These are phyloP conservation scores for Vitis rupestris DNA, from an alignment of 164 flowering plant genomes.

Conservation along the genomic window DNA sequence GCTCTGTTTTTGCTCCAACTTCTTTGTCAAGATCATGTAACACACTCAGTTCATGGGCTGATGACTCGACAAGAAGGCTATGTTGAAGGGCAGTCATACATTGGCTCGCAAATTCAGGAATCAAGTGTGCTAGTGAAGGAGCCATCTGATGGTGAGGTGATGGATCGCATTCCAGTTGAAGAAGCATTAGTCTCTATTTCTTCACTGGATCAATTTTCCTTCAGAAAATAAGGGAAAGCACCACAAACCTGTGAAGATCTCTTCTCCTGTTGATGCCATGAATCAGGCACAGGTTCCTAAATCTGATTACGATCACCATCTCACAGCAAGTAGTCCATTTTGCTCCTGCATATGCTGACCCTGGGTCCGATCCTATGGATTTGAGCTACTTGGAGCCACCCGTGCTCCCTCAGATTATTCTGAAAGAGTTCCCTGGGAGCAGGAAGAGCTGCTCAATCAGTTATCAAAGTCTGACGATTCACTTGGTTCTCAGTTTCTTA, in stretches of 20 bases:
- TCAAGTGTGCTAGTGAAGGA: conserved; percentile 11
- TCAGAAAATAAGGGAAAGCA: no score
- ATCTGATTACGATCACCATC: no score
- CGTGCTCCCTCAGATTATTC: conserved; percentile 31
- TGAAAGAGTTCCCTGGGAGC: conserved; percentile 42
- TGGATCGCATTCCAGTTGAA: no score
- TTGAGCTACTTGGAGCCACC: conserved; percentile 26
- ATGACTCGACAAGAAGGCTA: conserved; percentile 18
- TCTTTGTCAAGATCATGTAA: no score
- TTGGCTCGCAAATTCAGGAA: conserved; percentile 11
- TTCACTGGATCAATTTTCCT: no score
- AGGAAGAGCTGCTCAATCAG: conserved; percentile 27
- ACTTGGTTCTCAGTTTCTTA: conserved; percentile 37
- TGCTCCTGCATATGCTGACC: conserved; percentile 18
- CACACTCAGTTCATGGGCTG: conserved; percentile 3
- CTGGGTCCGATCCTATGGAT: conserved; percentile 27
- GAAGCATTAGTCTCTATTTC: no score
- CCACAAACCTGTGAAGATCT: no score
- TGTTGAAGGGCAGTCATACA: conserved; percentile 14
- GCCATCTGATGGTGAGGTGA: conserved; percentile 16
- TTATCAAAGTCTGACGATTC: conserved; percentile 51
- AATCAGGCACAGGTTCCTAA: no score
- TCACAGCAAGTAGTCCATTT: conserved; percentile 15
- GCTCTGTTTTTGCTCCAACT: no score
- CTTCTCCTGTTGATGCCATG: no score